Evolutionary conservation across 2,329 filamentous ascomycete genomes (phyloP).

Genomic region (Alternaria sp.): DNA sequence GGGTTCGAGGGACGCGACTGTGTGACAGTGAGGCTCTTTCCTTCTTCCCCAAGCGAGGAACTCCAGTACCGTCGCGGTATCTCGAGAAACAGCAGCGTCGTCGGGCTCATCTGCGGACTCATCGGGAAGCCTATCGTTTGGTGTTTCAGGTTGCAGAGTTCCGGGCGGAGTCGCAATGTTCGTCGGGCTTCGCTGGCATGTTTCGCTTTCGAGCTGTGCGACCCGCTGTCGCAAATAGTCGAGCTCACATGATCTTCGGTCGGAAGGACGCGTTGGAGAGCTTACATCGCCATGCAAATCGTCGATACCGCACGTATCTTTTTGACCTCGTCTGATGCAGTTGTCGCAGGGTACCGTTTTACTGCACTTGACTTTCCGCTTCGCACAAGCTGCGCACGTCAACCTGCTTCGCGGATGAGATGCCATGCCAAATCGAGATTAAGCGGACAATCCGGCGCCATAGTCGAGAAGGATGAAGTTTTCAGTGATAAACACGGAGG

Average conservation of each 20-base stretch:
- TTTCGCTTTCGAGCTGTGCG: constrained; percentile 27
- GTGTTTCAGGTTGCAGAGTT: not conserved
- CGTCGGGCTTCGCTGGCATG: not conserved
- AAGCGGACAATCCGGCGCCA: not conserved
- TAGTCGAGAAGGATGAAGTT: not conserved
- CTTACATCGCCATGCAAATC: not conserved
- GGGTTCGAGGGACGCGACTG: constrained; percentile 16
- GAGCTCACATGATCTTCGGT: constrained; percentile 4
- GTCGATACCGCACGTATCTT: constrained; percentile 8
- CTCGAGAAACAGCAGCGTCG: constrained; percentile 28
- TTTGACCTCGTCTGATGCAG: constrained; percentile 41
- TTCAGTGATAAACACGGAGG: not conserved
- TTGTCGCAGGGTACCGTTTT: constrained; percentile 50
- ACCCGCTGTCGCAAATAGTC: constrained; percentile 30
- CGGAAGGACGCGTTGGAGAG: not conserved
- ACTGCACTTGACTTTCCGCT: constrained; percentile 47
- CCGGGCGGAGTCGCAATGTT: constrained; percentile 13
- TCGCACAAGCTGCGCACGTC: constrained; percentile 37
- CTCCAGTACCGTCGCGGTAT: constrained; percentile 55
- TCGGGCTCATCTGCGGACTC: not conserved
- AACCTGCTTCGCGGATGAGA: constrained; percentile 8
- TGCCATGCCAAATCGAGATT: not conserved
- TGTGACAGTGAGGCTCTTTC: constrained; percentile 44
- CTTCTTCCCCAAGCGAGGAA: constrained; percentile 56
- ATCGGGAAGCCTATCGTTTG: not conserved